Evolutionary conservation across 208 protist genomes (phyloP).

Genomic region (Angomonas desouzai): DNA sequence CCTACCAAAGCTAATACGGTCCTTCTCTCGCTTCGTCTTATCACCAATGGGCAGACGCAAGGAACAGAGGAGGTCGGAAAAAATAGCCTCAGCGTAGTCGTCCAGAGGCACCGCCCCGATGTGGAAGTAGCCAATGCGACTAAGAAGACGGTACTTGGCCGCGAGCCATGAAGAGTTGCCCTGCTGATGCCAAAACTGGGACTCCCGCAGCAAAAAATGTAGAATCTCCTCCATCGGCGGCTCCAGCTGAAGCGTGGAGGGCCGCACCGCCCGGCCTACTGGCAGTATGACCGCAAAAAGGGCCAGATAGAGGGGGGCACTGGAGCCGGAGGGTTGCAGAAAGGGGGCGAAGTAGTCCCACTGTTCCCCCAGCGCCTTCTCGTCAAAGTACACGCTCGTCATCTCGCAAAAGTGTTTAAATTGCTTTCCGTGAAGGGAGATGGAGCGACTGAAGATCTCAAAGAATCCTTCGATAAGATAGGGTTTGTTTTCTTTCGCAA

Average conservation of each 20-base stretch:
- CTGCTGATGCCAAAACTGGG: constrained; percentile 28
- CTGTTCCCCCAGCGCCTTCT: constrained; percentile 36
- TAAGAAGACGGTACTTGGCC: constrained; percentile 28
- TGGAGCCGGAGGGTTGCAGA: constrained; percentile 18
- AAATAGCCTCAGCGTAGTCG: constrained; percentile 67
- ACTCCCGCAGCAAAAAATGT: constrained; percentile 43
- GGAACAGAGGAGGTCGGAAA: constrained; percentile 40
- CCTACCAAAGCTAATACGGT: constrained; percentile 12
- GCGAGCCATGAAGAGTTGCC: constrained; percentile 24
- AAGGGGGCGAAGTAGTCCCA: constrained; percentile 48
- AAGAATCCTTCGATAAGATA: neutral
- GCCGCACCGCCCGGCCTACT: constrained; percentile 16
- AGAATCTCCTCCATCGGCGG: constrained; percentile 23
- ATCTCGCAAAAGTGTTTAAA: constrained; percentile 21
- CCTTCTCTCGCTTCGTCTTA: neutral
- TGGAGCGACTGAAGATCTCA: neutral
- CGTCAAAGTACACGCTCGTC: constrained; percentile 36
- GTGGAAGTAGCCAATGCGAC: constrained; percentile 30
- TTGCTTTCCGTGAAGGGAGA: neutral
- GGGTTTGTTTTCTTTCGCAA: neutral
- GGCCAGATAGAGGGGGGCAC: constrained; percentile 21
- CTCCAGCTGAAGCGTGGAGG: constrained; percentile 16
- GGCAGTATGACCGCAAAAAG: constrained; percentile 30
- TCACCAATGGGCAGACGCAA: constrained; percentile 36
- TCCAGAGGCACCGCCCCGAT: constrained; percentile 44